Percentiles rank a stretch among this genome's conserved stretches.
phyloP scores from a whole-genome alignment of 176 grass and related monocot species.

The Thalia dealbata region DNA sequence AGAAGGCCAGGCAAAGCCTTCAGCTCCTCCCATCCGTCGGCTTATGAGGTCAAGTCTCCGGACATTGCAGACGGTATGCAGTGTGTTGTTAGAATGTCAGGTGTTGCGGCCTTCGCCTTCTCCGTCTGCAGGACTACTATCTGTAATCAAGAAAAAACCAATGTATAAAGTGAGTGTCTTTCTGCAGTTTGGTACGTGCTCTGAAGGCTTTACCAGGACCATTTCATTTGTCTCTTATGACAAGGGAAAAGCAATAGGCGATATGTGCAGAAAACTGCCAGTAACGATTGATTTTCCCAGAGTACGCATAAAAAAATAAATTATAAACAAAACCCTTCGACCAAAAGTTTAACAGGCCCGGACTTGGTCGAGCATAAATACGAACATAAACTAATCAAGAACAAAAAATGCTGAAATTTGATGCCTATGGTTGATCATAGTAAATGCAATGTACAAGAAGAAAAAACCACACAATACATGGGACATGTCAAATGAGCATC shows the following conservation, averaged over 20 bases:
- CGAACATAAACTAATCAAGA: too few relatives aligned
- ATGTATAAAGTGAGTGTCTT: background rate
- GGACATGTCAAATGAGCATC: too few relatives aligned
- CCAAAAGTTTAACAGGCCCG: too few relatives aligned
- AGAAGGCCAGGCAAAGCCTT: background rate
- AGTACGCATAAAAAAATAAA: too few relatives aligned
- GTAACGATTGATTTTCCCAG: too few relatives aligned
- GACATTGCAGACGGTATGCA: constrained; percentile 95
- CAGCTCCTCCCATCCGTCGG: background rate
- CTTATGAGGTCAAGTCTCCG: constrained; percentile 63
- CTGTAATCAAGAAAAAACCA: constrained; percentile 29
- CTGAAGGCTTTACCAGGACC: background rate
- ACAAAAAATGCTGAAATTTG: too few relatives aligned
- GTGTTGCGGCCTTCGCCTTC: constrained; percentile 75
- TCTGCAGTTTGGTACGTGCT: background rate
- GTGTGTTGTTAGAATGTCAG: constrained; percentile 76
- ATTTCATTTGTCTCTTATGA: background rate
- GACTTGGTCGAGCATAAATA: too few relatives aligned
- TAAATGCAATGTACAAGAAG: too few relatives aligned
- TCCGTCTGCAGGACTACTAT: constrained; percentile 74
- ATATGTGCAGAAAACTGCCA: too few relatives aligned
- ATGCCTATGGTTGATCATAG: too few relatives aligned
- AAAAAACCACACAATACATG: too few relatives aligned
- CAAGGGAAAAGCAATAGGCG: background rate
- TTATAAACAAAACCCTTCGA: too few relatives aligned